phyloP scores from a whole-genome alignment of 2,329 filamentous ascomycete species.

The Neopestalotiopsis rosae region DNA sequence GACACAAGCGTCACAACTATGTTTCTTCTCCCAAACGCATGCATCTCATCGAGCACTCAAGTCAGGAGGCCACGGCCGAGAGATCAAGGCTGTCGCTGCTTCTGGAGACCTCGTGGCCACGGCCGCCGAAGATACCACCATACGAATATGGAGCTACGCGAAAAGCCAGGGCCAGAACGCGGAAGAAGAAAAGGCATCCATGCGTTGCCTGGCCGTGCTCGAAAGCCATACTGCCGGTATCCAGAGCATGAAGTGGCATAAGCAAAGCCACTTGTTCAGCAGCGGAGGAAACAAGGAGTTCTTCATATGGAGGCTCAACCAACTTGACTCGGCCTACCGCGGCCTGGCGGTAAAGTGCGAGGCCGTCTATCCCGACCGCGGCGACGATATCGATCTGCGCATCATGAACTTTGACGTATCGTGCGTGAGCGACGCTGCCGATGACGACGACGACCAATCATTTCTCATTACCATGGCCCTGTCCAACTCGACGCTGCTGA shows the following conservation, averaged over 20 bases:
- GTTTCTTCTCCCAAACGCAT: slow-evolving; percentile 49
- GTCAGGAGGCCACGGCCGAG: slow-evolving; percentile 80
- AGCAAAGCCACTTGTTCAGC: slow-evolving; percentile 77
- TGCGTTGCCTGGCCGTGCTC: slow-evolving; percentile 66
- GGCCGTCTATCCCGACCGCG: slow-evolving; percentile 57
- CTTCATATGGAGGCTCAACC: slow-evolving; percentile 76
- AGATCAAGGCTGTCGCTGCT: slow-evolving; percentile 67
- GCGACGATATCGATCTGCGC: slow-evolving; percentile 68
- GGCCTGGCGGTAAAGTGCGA: slow-evolving; percentile 64
- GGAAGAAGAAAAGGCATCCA: slow-evolving; percentile 14
- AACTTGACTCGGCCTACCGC: slow-evolving; percentile 53
- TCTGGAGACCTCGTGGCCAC: slow-evolving; percentile 59
- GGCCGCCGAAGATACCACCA: slow-evolving; percentile 74
- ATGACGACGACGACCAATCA: slow-evolving; percentile 17
- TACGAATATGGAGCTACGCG: slow-evolving; percentile 71
- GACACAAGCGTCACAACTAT: slow-evolving; percentile 68
- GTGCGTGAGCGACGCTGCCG: slow-evolving; percentile 11
- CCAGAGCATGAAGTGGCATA: slow-evolving; percentile 79
- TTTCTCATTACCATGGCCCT: slow-evolving; percentile 75
- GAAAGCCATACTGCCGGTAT: slow-evolving; percentile 84
- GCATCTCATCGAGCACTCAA: slow-evolving; percentile 58
- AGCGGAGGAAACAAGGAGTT: slow-evolving; percentile 90
- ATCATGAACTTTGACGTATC: slow-evolving; percentile 79
- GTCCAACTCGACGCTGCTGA: slow-evolving; percentile 81
- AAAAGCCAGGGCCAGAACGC: slow-evolving; percentile 11